Percentiles rank a stretch among this genome's conserved stretches.
Conservation (phyloP, 768 basidiomycete species). For the Tulasnella sp. region DNA sequence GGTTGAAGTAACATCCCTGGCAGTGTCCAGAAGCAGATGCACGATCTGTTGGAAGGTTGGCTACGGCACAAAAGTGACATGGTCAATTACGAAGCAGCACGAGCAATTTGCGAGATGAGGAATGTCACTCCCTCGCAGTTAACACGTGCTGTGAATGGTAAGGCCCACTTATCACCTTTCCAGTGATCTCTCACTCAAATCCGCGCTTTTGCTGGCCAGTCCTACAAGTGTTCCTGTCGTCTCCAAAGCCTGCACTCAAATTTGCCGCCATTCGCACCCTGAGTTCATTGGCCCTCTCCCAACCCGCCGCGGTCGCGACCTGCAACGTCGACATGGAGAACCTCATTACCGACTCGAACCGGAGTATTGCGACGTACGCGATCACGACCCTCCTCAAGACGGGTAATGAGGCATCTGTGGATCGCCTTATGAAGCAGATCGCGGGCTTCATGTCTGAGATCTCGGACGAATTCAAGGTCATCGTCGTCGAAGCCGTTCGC, state of each 20-base stretch:
- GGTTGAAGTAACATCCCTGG: slow-evolving; percentile 1
- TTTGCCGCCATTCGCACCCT: slow-evolving; percentile 96
- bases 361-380: slow-evolving; percentile 95
- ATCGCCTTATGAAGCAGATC: slow-evolving; percentile 98
- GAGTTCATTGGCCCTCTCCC: slow-evolving; percentile 73
- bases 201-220: slow-evolving; percentile 37
- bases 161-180: slow-evolving; percentile 22
- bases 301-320: slow-evolving; percentile 75
- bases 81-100: slow-evolving; percentile 98
- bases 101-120: slow-evolving; percentile 95
- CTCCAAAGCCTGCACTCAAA: slow-evolving; percentile 88
- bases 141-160: slow-evolving; percentile 80
- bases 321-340: slow-evolving; percentile 97
- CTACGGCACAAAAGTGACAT: slow-evolving; percentile 98
- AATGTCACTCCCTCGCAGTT: slow-evolving; percentile 67
- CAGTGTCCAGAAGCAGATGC: slow-evolving; percentile 85
- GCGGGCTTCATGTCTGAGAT: slow-evolving; percentile 98
- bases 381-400: slow-evolving; percentile 99
- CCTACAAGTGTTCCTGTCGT: slow-evolving; percentile 89
- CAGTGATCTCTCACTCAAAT: slow-evolving; percentile 16
- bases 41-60: slow-evolving; percentile 90
- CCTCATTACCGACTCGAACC: slow-evolving; percentile 88
- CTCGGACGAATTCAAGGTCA: slow-evolving; percentile 99
- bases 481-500: slow-evolving; percentile 97
- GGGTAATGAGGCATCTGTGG: slow-evolving; percentile 97